Evolutionary conservation across 192 early-diverging fungal genomes (phyloP).

Genomic region (Coemansia sp.): DNA sequence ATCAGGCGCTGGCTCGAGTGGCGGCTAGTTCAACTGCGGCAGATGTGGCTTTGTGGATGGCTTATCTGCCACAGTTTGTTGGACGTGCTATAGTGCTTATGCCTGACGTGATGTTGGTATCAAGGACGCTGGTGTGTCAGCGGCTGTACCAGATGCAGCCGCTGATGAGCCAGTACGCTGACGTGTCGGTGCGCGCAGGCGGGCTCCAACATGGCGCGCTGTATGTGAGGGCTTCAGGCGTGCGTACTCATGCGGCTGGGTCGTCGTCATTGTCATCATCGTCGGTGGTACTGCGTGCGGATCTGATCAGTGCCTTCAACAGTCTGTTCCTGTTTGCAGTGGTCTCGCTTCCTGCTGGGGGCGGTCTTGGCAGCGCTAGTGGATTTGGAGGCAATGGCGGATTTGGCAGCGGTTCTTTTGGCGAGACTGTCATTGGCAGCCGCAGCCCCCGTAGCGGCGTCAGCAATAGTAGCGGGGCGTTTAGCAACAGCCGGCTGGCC

Average conservation of each 20-base stretch:
- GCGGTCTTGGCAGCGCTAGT: constrained; percentile 3
- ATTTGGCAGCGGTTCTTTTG: background rate
- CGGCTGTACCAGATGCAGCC: constrained; percentile 56
- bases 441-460: constrained; percentile 19
- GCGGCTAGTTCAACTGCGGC: constrained; percentile 32
- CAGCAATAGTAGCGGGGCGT: background rate
- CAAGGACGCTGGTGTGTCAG: constrained; percentile 52
- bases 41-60: constrained; percentile 40
- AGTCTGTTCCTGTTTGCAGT: constrained; percentile 47
- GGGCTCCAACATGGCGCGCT: constrained; percentile 4
- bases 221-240: constrained; percentile 19
- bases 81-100: constrained; percentile 45
- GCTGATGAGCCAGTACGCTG: constrained; percentile 56
- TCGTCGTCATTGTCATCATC: background rate
- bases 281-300: constrained; percentile 13
- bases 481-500: constrained; percentile 38
- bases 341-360: constrained; percentile 35
- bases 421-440: constrained; percentile 16
- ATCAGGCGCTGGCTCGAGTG: constrained; percentile 33
- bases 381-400: background rate
- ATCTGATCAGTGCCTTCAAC: constrained; percentile 40
- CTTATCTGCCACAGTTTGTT: constrained; percentile 41
- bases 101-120: constrained; percentile 45
- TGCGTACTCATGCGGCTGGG: constrained; percentile 4
- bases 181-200: constrained; percentile 33